Percentiles rank a stretch among this genome's conserved stretches.
These are phyloP conservation scores for Wallacemonas rigidus DNA, from an alignment of 208 protist genomes.

Conservation along the genomic window DNA sequence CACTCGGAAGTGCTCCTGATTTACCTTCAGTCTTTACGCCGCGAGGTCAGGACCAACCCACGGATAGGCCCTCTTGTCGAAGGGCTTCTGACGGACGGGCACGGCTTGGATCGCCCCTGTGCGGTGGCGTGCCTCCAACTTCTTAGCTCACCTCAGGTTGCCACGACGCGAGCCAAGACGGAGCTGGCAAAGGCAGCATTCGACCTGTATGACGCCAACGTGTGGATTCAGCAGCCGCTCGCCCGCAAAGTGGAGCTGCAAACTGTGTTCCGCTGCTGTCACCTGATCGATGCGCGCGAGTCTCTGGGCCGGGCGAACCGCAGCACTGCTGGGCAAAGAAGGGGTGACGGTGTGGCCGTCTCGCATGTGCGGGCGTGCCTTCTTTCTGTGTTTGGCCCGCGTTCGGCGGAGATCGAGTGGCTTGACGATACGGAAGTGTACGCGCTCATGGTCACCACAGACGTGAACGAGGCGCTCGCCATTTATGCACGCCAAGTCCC, in stretches of 20 bases:
- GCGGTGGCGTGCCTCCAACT: conserved; percentile 76
- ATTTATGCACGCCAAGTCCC: conserved; percentile 48
- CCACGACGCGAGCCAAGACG: conserved; percentile 28
- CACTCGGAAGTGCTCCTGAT: conserved; percentile 73
- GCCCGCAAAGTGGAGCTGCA: conserved; percentile 73
- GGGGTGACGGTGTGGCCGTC: conserved; percentile 22
- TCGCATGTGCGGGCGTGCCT: conserved; percentile 28
- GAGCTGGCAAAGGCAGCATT: conserved; percentile 38
- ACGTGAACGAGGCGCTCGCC: conserved; percentile 40
- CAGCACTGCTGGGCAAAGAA: too few relatives aligned
- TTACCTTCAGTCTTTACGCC: conserved; percentile 71
- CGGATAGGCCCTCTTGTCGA: conserved; percentile 45
- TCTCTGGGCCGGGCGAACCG: not conserved
- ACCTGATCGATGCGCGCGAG: conserved; percentile 43
- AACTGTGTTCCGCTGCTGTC: conserved; percentile 78
- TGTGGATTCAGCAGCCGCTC: conserved; percentile 72
- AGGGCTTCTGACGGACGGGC: conserved; percentile 39
- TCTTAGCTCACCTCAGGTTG: conserved; percentile 41
- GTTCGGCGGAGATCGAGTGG: conserved; percentile 66
- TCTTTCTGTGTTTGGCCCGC: conserved; percentile 41
- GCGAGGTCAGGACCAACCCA: conserved; percentile 35
- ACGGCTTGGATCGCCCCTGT: conserved; percentile 65
- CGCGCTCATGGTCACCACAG: conserved; percentile 33
- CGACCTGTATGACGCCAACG: conserved; percentile 58
- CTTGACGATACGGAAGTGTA: conserved; percentile 76